phyloP scores from a whole-genome alignment of 108 stramenopile genomes.

The Cafeteria roenbergensis region DNA sequence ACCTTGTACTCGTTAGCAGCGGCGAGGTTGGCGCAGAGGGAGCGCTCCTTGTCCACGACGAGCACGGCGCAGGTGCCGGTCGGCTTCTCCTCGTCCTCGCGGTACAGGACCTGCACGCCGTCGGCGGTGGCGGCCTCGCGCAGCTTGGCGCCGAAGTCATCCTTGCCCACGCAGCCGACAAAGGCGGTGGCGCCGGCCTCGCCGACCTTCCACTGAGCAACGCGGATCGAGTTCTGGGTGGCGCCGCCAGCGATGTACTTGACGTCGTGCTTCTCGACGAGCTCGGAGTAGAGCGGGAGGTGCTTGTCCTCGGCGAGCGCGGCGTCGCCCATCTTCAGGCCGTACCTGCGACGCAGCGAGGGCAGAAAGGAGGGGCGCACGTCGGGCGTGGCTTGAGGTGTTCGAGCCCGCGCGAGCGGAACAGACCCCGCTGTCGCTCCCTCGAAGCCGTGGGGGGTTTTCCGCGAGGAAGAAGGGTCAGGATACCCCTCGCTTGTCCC shows the following conservation, averaged over 20 bases:
- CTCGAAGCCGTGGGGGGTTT: too few species aligned
- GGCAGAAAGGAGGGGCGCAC: not conserved
- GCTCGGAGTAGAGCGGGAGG: conserved; percentile 63
- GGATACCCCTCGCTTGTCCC: too few species aligned
- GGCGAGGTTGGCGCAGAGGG: conserved; percentile 83
- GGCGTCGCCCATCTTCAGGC: conserved; percentile 74
- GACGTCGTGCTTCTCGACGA: conserved; percentile 62
- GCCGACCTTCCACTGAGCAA: conserved; percentile 93
- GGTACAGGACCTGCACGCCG: conserved; percentile 88
- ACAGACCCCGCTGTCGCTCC: too few species aligned
- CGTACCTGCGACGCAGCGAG: conserved; percentile 46
- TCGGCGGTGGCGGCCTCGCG: conserved; percentile 72
- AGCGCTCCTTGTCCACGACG: conserved; percentile 76
- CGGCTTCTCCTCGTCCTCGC: conserved; percentile 72
- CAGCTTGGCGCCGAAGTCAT: conserved; percentile 57
- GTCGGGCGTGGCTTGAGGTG: too few species aligned
- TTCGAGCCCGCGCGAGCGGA: too few species aligned
- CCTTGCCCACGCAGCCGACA: conserved; percentile 75
- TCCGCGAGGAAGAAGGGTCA: too few species aligned
- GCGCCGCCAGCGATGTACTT: conserved; percentile 98
- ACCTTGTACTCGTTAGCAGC: conserved; percentile 93
- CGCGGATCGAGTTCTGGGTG: conserved; percentile 98
- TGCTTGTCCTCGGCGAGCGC: conserved; percentile 98
- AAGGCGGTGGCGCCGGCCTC: conserved; percentile 57
- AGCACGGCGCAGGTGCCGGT: conserved; percentile 98